A percentile compares a stretch with the other conserved stretches of the same genome.
Conservation (phyloP, 352 stramenopile genomes). For the Phytopythium delawarense region DNA sequence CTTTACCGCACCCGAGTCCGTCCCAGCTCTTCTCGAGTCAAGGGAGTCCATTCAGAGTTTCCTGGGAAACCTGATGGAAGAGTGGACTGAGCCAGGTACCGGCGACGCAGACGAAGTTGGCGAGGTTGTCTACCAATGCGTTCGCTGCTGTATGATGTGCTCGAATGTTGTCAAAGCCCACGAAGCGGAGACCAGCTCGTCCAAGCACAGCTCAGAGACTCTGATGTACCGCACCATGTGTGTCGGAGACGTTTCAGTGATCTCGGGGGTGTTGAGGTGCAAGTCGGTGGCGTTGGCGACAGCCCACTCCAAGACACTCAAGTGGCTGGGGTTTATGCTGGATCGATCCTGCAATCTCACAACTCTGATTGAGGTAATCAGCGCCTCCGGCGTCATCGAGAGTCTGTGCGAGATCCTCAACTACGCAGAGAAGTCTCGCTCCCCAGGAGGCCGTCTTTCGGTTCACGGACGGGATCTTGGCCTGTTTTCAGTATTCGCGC, state of each 20-base stretch:
- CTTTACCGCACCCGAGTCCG: background rate
- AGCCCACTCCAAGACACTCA: conserved; percentile 55
- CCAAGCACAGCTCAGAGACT: background rate
- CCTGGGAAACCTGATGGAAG: conserved; percentile 16
- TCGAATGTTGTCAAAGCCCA: conserved; percentile 49
- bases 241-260: conserved; percentile 34
- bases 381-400: conserved; percentile 54
- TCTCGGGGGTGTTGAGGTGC: conserved; percentile 37
- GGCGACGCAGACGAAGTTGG: conserved; percentile 14
- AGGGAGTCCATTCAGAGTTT: conserved; percentile 27
- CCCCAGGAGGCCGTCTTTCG: conserved; percentile 42
- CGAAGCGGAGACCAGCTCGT: conserved; percentile 7
- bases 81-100: conserved; percentile 3
- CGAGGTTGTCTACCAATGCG: conserved; percentile 46
- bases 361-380: conserved; percentile 50
- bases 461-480: conserved; percentile 39
- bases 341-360: conserved; percentile 54
- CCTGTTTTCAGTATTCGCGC: conserved; percentile 57
- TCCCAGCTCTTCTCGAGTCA: conserved; percentile 9
- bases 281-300: conserved; percentile 20
- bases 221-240: conserved; percentile 46
- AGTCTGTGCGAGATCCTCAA: conserved; percentile 56
- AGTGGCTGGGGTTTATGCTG: conserved; percentile 78
- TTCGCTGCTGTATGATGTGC: conserved; percentile 62
- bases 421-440: conserved; percentile 37